Percentiles rank a stretch among this genome's conserved stretches.
Conservation (phyloP, 2,329 filamentous ascomycete species). For the Pyrenochaeta sp. region DNA sequence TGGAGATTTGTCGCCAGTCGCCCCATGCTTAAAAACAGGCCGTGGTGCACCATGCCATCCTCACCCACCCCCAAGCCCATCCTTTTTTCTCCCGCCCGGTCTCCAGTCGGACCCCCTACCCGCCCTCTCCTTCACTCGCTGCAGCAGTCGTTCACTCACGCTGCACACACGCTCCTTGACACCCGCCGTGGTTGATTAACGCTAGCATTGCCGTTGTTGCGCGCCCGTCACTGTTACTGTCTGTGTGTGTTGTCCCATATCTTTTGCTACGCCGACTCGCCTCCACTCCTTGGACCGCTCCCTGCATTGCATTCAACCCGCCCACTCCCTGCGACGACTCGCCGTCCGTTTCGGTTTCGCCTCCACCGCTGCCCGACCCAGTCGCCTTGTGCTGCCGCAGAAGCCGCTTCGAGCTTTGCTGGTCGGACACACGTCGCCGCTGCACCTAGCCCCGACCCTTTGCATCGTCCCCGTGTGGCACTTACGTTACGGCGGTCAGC, state of each 20-base stretch:
- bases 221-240: too few species aligned
- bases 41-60: slow-evolving; percentile 5
- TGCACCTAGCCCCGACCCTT: too few species aligned
- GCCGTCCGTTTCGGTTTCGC: slow-evolving; percentile 9
- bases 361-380: slow-evolving; percentile 10
- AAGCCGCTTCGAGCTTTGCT: too few species aligned
- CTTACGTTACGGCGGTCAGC: slow-evolving; percentile 2
- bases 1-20: too few species aligned
- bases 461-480: not conserved
- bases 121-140: not conserved
- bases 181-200: too few species aligned
- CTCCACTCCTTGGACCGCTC: slow-evolving; percentile 4
- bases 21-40: slow-evolving; percentile 4
- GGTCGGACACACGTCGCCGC: too few species aligned
- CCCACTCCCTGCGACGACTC: slow-evolving; percentile 7
- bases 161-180: slow-evolving; percentile 21
- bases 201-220: too few species aligned
- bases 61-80: slow-evolving; percentile 3
- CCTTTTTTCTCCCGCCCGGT: slow-evolving; percentile 3
- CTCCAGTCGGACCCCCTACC: slow-evolving; percentile 13
- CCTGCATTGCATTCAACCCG: not conserved
- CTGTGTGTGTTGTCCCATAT: not conserved
- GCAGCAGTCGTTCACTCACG: slow-evolving; percentile 10
- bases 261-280: slow-evolving; percentile 1
- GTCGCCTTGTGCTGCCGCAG: slow-evolving; percentile 6